phyloP scores from a whole-genome alignment of 306 rosid genomes.

The Lathyrus tuberosus region DNA sequence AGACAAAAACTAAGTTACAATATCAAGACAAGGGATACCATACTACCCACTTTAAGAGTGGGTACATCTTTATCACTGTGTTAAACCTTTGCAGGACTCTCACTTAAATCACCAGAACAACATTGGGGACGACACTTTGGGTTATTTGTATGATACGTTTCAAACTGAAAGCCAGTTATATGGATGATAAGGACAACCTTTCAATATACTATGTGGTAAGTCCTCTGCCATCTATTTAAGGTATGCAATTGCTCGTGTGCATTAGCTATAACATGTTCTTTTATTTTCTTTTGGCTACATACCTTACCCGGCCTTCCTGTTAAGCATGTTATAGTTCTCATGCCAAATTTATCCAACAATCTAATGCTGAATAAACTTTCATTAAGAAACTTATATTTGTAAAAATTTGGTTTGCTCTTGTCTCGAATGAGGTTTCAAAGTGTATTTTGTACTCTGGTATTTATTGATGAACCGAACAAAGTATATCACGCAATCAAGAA shows the following conservation, averaged over 20 bases:
- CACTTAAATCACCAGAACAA: conserved; percentile 77
- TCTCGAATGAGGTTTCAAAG: conserved; percentile 1
- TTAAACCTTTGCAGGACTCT: conserved; percentile 59
- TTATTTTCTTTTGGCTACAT: no score
- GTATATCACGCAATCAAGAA: no score
- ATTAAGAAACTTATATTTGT: background rate
- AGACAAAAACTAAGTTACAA: no score
- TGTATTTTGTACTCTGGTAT: background rate
- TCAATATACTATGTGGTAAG: conserved; percentile 64
- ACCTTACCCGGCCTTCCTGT: no score
- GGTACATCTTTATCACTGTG: no score
- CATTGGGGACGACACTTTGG: conserved; percentile 71
- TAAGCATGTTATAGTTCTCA: no score
- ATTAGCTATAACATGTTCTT: no score
- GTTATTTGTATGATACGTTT: conserved; percentile 74
- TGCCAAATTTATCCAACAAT: conserved; percentile 17
- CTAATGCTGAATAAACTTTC: background rate
- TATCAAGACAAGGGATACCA: no score
- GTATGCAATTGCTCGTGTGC: no score
- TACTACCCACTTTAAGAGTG: no score
- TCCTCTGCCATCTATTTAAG: conserved; percentile 6
- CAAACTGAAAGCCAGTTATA: conserved; percentile 65
- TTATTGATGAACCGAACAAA: no score
- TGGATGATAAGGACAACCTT: conserved; percentile 69
- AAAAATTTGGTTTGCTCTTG: background rate